These are phyloP conservation scores for Phyllosticta citrichinensis DNA, from an alignment of 2,329 filamentous ascomycete genomes.

Conservation along the genomic window DNA sequence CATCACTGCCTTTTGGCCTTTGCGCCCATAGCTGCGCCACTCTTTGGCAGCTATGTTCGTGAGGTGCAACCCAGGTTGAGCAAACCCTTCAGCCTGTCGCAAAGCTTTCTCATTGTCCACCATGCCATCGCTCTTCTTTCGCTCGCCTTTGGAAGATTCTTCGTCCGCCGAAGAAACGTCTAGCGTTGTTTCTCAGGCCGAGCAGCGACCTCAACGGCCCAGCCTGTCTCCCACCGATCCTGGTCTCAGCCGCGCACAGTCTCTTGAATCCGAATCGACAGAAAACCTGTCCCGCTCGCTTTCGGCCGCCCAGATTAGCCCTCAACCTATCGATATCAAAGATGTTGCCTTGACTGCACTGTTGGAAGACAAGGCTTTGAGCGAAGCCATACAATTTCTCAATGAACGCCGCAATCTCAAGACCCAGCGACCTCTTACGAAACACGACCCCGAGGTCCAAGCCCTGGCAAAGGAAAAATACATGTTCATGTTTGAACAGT, in stretches of 20 bases:
- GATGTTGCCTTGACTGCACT: conserved; percentile 36
- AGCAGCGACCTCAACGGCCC: neutral
- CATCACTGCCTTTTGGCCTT: neutral
- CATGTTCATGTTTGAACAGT: conserved; percentile 21
- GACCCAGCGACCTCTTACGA: conserved; percentile 8
- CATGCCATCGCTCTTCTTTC: conserved; percentile 7
- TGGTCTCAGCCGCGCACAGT: conserved; percentile 3
- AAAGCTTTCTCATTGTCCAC: neutral
- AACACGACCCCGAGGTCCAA: conserved; percentile 27
- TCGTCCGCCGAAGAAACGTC: neutral
- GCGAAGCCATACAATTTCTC: conserved; percentile 29
- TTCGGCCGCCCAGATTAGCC: neutral
- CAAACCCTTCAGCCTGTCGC: neutral
- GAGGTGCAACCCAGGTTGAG: neutral
- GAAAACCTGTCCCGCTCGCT: conserved; percentile 8
- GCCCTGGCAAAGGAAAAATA: conserved; percentile 30
- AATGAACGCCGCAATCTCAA: conserved; percentile 16
- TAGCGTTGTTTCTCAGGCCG: neutral
- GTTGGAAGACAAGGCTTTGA: conserved; percentile 34
- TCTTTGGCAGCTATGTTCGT: conserved; percentile 5
- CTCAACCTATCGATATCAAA: conserved; percentile 10
- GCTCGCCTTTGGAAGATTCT: conserved; percentile 3
- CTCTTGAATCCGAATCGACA: conserved; percentile 1
- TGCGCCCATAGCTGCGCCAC: conserved; percentile 1
- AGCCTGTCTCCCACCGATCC: neutral